phyloP scores from a whole-genome alignment of 306 rosid species.

The Gastrolobium bilobum region DNA sequence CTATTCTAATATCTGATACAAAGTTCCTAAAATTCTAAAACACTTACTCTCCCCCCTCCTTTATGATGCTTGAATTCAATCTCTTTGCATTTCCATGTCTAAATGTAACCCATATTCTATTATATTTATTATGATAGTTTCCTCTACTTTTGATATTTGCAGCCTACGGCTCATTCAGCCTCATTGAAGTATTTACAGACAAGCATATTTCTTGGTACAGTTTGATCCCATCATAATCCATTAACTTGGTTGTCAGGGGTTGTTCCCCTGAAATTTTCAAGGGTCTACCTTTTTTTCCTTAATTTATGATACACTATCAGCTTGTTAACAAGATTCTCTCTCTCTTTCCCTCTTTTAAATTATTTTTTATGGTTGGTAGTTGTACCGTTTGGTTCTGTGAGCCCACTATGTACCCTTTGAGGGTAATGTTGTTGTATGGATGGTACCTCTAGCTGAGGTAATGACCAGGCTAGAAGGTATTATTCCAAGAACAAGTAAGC shows the following conservation, averaged over 20 bases:
- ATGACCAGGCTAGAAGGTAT: too few species aligned
- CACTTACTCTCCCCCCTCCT: neutral
- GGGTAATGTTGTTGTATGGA: too few species aligned
- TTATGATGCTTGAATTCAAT: conserved; percentile 6
- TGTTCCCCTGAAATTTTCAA: neutral
- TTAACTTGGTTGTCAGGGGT: conserved; percentile 30
- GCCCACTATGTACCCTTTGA: too few species aligned
- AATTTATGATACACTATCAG: conserved; percentile 5
- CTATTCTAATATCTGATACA: conserved; percentile 20
- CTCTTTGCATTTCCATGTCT: conserved; percentile 35
- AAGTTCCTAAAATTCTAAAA: conserved; percentile 4
- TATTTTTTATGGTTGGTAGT: conserved; percentile 10
- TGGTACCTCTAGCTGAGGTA: too few species aligned
- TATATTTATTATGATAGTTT: conserved; percentile 26
- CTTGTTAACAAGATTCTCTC: conserved; percentile 6
- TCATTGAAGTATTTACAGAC: conserved; percentile 83
- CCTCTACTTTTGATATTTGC: conserved; percentile 48
- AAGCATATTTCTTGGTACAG: conserved; percentile 85
- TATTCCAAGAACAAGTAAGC: too few species aligned
- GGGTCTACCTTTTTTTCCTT: neutral
- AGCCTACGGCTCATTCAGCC: conserved; percentile 96
- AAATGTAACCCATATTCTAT: conserved; percentile 17
- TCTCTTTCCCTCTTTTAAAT: neutral
- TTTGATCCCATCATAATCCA: conserved; percentile 43
- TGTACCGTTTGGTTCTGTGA: too few species aligned